phyloP scores from a whole-genome alignment of 805 yeast species.

The Candida peoriensis region DNA sequence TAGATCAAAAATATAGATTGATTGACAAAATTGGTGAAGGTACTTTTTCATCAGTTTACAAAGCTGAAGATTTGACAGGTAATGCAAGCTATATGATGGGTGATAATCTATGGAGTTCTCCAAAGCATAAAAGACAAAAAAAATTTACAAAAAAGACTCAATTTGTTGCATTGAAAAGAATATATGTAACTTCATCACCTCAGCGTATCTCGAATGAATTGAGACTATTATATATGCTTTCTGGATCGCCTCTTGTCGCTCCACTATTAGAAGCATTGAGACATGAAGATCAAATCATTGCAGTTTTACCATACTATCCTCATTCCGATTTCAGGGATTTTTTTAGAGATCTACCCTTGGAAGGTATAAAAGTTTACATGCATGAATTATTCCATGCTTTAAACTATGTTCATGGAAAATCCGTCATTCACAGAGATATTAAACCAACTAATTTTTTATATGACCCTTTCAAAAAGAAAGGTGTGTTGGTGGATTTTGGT shows the following conservation, averaged over 20 bases:
- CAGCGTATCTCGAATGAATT: constrained; percentile 86
- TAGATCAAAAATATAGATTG: constrained; percentile 31
- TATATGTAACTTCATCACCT: constrained; percentile 94
- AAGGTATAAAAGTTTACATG: constrained; percentile 78
- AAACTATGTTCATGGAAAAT: constrained; percentile 59
- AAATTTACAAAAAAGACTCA: constrained; percentile 20
- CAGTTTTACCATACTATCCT: constrained; percentile 84
- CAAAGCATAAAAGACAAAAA: constrained; percentile 27
- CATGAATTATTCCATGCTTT: constrained; percentile 72
- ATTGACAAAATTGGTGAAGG: constrained; percentile 67
- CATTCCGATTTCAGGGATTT: constrained; percentile 89
- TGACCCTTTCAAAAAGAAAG: constrained; percentile 43
- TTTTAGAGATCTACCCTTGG: constrained; percentile 70
- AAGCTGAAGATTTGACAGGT: constrained; percentile 48
- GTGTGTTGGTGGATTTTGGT: constrained; percentile 82
- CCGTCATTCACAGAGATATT: constrained; percentile 72
- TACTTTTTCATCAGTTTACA: constrained; percentile 84
- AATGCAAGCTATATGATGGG: constrained; percentile 31
- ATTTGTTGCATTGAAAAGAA: constrained; percentile 83
- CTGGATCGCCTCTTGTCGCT: constrained; percentile 72
- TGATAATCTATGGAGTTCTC: constrained; percentile 28
- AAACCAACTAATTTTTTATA: constrained; percentile 71
- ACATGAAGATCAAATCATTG: constrained; percentile 86
- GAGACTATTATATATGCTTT: constrained; percentile 62
- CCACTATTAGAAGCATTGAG: constrained; percentile 87